Evolutionary conservation across 179 eudicot species (phyloP).

Genomic region (Amaranthus tricolor): DNA sequence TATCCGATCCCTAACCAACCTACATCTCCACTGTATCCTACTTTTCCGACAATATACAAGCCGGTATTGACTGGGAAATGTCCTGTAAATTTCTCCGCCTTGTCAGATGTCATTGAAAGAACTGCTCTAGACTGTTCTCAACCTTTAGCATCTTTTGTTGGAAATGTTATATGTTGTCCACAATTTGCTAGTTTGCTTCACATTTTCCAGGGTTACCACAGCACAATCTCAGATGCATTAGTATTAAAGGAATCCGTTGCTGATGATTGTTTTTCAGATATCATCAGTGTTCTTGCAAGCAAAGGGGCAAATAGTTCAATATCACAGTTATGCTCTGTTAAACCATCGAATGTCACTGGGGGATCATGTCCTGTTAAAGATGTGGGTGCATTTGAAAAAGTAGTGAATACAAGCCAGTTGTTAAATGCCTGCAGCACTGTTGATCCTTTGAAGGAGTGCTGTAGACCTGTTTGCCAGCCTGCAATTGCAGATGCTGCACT

Average conservation of each 20-base stretch:
- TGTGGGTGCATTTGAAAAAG: slow-evolving; percentile 56
- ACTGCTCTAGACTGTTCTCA: slow-evolving; percentile 86
- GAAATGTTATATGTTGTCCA: slow-evolving; percentile 91
- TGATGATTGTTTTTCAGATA: slow-evolving; percentile 79
- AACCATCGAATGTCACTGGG: slow-evolving; percentile 81
- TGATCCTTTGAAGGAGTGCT: slow-evolving; percentile 92
- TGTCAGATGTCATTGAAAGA: slow-evolving; percentile 68
- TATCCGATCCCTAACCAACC: slow-evolving; percentile 56
- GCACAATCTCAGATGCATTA: slow-evolving; percentile 53
- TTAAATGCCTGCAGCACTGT: slow-evolving; percentile 80
- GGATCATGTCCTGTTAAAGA: slow-evolving; percentile 92
- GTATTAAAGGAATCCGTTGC: slow-evolving; percentile 61
- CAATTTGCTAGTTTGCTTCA: slow-evolving; percentile 78
- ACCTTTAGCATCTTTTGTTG: slow-evolving; percentile 65
- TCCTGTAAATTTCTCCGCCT: slow-evolving; percentile 81
- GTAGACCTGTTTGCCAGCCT: slow-evolving; percentile 83
- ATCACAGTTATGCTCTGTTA: slow-evolving; percentile 63
- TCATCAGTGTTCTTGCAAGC: slow-evolving; percentile 74
- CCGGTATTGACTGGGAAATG: slow-evolving; percentile 91
- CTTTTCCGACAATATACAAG: slow-evolving; percentile 60
- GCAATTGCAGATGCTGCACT: slow-evolving; percentile 83
- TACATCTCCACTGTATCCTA: slow-evolving; percentile 75
- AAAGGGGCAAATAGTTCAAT: slow-evolving; percentile 81
- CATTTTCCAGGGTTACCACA: slow-evolving; percentile 76
- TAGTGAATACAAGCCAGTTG: slow-evolving; percentile 75